phyloP scores from a whole-genome alignment of 352 stramenopile species.

The Globisporangium paddicum region DNA sequence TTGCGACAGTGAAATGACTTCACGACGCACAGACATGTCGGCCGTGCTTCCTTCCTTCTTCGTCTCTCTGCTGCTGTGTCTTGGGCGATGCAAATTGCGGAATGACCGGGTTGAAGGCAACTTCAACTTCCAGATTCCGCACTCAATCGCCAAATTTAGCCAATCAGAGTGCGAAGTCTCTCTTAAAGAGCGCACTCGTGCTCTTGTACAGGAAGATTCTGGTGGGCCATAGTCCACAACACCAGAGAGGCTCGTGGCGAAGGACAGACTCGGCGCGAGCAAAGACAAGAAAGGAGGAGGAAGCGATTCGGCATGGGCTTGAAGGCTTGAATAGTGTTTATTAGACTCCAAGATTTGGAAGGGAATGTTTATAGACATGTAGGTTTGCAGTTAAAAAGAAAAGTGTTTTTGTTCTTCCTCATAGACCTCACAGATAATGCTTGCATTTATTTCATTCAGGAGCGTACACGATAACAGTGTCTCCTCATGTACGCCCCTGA shows the following conservation, averaged over 20 bases:
- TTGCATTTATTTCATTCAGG: too few relatives aligned
- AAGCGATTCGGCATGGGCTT: background rate
- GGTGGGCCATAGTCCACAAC: background rate
- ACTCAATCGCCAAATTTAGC: background rate
- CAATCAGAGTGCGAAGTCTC: constrained; percentile 9
- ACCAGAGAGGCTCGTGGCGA: background rate
- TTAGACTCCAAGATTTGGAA: background rate
- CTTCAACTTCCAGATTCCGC: constrained; percentile 14
- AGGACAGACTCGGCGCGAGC: background rate
- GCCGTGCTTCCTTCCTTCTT: background rate
- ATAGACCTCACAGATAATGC: constrained; percentile 67
- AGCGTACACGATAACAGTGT: too few relatives aligned
- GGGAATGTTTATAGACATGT: constrained; percentile 10
- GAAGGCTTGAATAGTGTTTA: background rate
- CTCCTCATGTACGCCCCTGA: constrained; percentile 54
- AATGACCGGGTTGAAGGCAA: constrained; percentile 1
- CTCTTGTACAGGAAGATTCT: constrained; percentile 11
- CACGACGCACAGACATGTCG: constrained; percentile 53
- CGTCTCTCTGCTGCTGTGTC: background rate
- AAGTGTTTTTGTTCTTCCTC: constrained; percentile 70
- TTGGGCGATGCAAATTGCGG: constrained; percentile 5
- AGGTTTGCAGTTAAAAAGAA: constrained; percentile 75
- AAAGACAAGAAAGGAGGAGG: background rate
- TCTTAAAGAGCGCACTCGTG: background rate
- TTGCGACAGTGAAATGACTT: constrained; percentile 72